Percentiles rank a stretch among this genome's conserved stretches.
phyloP scores from a whole-genome alignment of 2,329 filamentous ascomycete species.

The Cordyceps militaris region DNA sequence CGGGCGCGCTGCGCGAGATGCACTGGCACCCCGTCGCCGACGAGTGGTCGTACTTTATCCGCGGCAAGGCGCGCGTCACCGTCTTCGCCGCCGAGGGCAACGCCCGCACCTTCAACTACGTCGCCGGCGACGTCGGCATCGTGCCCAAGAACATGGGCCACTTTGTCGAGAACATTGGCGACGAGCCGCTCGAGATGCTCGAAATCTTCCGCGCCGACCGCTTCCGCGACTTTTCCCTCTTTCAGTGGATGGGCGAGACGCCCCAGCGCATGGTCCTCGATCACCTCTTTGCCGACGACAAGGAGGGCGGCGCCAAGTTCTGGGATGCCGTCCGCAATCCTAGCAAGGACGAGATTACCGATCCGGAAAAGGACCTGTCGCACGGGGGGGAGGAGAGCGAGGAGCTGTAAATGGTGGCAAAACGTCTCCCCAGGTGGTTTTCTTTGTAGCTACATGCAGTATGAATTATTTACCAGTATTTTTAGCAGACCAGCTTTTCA shows the following conservation, averaged over 20 bases:
- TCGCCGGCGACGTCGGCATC: conserved; percentile 68
- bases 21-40: conserved; percentile 78
- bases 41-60: conserved; percentile 75
- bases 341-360: conserved; percentile 49
- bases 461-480: not conserved
- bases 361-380: conserved; percentile 16
- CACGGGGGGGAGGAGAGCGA: not conserved
- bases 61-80: conserved; percentile 63
- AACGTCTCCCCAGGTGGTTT: not conserved
- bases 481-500: too few species aligned
- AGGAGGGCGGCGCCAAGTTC: conserved; percentile 55
- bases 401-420: not conserved
- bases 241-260: conserved; percentile 70
- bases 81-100: conserved; percentile 64
- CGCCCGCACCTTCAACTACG: conserved; percentile 70
- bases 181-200: conserved; percentile 67
- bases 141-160: conserved; percentile 73
- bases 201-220: conserved; percentile 67
- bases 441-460: not conserved
- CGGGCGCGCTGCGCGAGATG: conserved; percentile 68
- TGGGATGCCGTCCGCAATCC: conserved; percentile 54
- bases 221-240: conserved; percentile 66
- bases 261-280: conserved; percentile 59
- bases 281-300: conserved; percentile 57
- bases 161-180: conserved; percentile 76